A percentile compares a stretch with the other conserved stretches of the same genome.
phyloP scores from a whole-genome alignment of 2,329 filamentous ascomycete species.

The Dactylellina drechsleri region DNA sequence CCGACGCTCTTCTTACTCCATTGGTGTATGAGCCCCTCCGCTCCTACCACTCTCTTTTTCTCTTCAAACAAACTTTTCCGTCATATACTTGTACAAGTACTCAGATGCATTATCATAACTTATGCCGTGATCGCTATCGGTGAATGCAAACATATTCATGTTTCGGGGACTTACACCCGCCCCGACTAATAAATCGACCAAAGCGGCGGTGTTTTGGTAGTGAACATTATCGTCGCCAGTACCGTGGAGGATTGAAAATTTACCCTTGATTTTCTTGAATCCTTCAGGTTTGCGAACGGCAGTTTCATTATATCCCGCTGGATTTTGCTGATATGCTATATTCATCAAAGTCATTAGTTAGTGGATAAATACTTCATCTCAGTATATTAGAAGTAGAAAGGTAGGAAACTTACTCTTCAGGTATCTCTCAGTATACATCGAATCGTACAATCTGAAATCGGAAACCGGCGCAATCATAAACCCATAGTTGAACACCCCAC shows the following conservation, averaged over 20 bases:
- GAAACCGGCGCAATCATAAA: constrained; percentile 73
- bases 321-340: constrained; percentile 65
- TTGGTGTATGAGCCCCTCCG: constrained; percentile 62
- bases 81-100: constrained; percentile 73
- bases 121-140: constrained; percentile 73
- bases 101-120: constrained; percentile 67
- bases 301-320: constrained; percentile 70
- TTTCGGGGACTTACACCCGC: constrained; percentile 70
- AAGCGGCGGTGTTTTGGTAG: constrained; percentile 73
- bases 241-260: constrained; percentile 73
- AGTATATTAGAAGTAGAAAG: too few relatives aligned
- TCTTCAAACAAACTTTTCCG: constrained; percentile 72
- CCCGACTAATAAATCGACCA: constrained; percentile 71
- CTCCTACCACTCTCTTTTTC: constrained; percentile 65
- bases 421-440: constrained; percentile 77
- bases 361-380: neutral
- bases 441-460: constrained; percentile 78
- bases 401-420: constrained; percentile 68
- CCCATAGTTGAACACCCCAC: constrained; percentile 71
- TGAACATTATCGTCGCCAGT: constrained; percentile 78
- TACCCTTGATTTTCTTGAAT: constrained; percentile 72
- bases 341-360: neutral
- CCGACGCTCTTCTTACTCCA: constrained; percentile 63
- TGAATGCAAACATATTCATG: constrained; percentile 73
- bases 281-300: constrained; percentile 70